phyloP scores from a whole-genome alignment of 139 green algal species.

The Yamagishiella unicocca region DNA sequence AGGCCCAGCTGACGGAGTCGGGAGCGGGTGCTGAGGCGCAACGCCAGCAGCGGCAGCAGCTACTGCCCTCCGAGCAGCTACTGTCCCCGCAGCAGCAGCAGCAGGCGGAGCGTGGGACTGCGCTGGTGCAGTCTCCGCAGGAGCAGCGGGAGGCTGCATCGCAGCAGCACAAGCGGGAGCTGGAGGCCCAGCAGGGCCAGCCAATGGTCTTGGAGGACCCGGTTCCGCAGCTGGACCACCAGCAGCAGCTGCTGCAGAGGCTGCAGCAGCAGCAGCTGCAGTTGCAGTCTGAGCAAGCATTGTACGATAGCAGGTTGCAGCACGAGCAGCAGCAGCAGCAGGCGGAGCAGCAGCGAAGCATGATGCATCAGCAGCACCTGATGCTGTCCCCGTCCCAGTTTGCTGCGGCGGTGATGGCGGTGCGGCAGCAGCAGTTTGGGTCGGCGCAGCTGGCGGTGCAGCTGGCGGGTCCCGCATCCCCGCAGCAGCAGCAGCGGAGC shows the following conservation, averaged over 20 bases:
- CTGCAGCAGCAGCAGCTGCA: conserved; percentile 2
- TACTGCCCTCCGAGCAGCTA: not conserved
- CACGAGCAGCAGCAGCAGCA: not conserved
- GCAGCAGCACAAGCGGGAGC: not conserved
- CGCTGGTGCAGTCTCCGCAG: too few species aligned
- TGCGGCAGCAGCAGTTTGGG: not conserved
- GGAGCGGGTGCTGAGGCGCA: not conserved
- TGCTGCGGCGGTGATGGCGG: not conserved
- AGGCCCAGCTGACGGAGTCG: not conserved
- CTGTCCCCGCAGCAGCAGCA: not conserved
- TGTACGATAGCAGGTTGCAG: not conserved
- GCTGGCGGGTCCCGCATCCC: not conserved
- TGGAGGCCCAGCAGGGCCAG: not conserved
- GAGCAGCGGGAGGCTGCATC: not conserved
- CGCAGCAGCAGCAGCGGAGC: not conserved
- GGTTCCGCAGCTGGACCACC: too few species aligned
- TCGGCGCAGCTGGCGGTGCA: not conserved
- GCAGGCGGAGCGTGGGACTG: not conserved
- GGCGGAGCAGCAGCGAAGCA: not conserved
- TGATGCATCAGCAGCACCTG: conserved; percentile 13
- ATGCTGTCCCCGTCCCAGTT: too few species aligned
- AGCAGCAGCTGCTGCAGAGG: too few species aligned
- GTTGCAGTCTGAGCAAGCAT: not conserved
- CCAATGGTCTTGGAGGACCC: too few species aligned
- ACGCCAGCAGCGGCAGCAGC: not conserved